Base-by-base conservation (phyloP, 1,284 basidiomycete genomes). In the Leccinum pallidistipes region DNA sequence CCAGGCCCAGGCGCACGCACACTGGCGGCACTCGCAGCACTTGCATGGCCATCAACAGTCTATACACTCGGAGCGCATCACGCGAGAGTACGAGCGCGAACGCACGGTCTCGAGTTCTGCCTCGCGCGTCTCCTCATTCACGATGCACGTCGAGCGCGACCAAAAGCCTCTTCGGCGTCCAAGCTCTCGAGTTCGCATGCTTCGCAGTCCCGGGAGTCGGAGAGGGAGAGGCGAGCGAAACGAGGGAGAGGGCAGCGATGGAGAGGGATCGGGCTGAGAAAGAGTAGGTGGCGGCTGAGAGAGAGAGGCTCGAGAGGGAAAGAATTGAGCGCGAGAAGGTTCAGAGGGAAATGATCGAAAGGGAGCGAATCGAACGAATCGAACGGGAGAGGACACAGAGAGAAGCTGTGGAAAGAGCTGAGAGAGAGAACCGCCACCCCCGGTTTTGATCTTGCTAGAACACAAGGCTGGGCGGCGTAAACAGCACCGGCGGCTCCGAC, bases 371-470 rank as follows among this genome's bases (percentile, higher is more conserved):
- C 5, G 27, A 27, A 27, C 27, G 27, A 3, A 27, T 27, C 5
- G 27, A 27, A 27, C 27, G 27, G 27, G 27, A 27, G 27, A 27
- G 27, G 27, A 27, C 27, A 0, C 27, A 27, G 27, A 27, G 27
- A 27, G 27, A 27, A 27, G 27, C 27, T 27, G 27, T 27, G 4
- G 27, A 27, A 3, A 27, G 27, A 5, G 27, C 27, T 27, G 27
- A 27, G 27, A 27, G 27, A 27, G 54, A 55, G 11, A 34, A 79
- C 80, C 5, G 86, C 87, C 12, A 88, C 86, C 1, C 86, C 86
- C 12, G 88, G 88, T 1, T 73, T 76, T 29, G 77, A 72, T 32
- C 49, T 63, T 5, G 64, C 38, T 31, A 56, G 60, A 50, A 49
- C 62, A 10, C 36, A 11, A 62, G 61, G 27, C 18, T 66, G 24